Percentiles rank a stretch among this genome's conserved stretches.
These are phyloP conservation scores for Vinca major DNA, from an alignment of 305 asterid species.

Conservation along the genomic window DNA sequence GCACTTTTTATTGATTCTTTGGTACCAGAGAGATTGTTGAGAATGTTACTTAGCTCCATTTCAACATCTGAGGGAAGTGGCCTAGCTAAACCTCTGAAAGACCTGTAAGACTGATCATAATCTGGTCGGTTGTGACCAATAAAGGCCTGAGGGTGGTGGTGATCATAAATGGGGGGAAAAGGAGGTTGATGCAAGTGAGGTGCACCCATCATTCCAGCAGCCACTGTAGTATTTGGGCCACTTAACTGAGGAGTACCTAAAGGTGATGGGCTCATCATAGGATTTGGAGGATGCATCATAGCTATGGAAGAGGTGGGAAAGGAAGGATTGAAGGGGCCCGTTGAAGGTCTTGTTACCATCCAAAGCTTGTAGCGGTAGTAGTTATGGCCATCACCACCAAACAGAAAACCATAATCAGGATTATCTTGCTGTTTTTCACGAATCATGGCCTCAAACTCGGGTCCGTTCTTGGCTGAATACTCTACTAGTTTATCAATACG, in stretches of 20 bases:
- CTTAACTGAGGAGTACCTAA: slow-evolving; percentile 45
- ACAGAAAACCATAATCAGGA: slow-evolving; percentile 77
- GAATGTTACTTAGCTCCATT: slow-evolving; percentile 75
- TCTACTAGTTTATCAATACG: slow-evolving; percentile 85
- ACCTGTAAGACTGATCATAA: slow-evolving; percentile 53
- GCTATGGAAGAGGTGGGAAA: slow-evolving; percentile 62
- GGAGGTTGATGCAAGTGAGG: slow-evolving; percentile 64
- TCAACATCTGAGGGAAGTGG: slow-evolving; percentile 89
- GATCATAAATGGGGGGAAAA: slow-evolving; percentile 63
- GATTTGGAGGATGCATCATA: slow-evolving; percentile 71
- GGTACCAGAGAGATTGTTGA: slow-evolving; percentile 74
- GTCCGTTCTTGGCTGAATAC: slow-evolving; percentile 87
- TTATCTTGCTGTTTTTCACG: slow-evolving; percentile 93
- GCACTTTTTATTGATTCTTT: slow-evolving; percentile 96
- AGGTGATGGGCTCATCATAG: slow-evolving; percentile 60
- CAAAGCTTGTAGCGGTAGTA: slow-evolving; percentile 84
- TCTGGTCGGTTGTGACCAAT: slow-evolving; percentile 59
- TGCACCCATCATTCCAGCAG: slow-evolving; percentile 34
- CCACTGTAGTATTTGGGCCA: slow-evolving; percentile 32
- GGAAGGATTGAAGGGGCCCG: slow-evolving; percentile 56
- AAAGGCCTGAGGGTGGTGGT: slow-evolving; percentile 59
- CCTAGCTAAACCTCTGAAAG: slow-evolving; percentile 65
- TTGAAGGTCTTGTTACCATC: slow-evolving; percentile 51
- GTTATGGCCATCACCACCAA: slow-evolving; percentile 90
- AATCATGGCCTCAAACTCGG: slow-evolving; percentile 89